Evolutionary conservation across 306 rosid species (phyloP), one percentile per base, ranked within the genome.

Genomic region (Quercus wislizeni): DNA sequence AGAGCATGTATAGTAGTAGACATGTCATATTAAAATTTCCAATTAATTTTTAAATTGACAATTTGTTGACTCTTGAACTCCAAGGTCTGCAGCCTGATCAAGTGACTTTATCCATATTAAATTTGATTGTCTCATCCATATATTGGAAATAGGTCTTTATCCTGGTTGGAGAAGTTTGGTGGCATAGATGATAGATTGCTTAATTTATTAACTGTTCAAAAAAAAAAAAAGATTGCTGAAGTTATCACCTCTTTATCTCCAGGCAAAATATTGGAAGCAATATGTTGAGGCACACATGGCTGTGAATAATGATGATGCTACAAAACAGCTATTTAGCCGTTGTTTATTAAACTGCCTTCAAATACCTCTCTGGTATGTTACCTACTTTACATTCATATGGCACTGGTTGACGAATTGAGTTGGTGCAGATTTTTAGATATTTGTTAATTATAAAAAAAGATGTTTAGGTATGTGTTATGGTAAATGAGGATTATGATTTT

Each of bases 231-330:
- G 46, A 19, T 4, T 56, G 35, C 73, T 57, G 67, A 33, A 77
- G 38, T 80, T 83, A 27, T 75, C 56, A 68, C 59, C 19, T 59
- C 74, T 78, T 87, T n/a, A 55, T 75, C 43, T 76, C 18, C 86
- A 94, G 99, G 97, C 95, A 78, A 95, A 91, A 82, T 95, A 86
- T 88, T 95, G 99, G 99, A 95, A 88, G 88, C 99, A 95, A 55
- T 95, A 95, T 85, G 99, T 90, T 81, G 98, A 95, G 92, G 97
- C 95, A 25, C 82, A 95, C 73, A 89, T 92, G 94, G 90, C 89
- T 83, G 89, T 83, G n/a, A 95, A 91, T 84, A 92, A 92, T 63
- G 98, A 95, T 21, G 99, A 95, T 73, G 98, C 98, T 27, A 79
- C 84, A 65, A 95, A 90, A 78, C 99, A 92, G 86, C 92, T 95